Evolutionary conservation across 306 rosid genomes (phyloP).

Genomic region (Elaeagnus macrophylla): DNA sequence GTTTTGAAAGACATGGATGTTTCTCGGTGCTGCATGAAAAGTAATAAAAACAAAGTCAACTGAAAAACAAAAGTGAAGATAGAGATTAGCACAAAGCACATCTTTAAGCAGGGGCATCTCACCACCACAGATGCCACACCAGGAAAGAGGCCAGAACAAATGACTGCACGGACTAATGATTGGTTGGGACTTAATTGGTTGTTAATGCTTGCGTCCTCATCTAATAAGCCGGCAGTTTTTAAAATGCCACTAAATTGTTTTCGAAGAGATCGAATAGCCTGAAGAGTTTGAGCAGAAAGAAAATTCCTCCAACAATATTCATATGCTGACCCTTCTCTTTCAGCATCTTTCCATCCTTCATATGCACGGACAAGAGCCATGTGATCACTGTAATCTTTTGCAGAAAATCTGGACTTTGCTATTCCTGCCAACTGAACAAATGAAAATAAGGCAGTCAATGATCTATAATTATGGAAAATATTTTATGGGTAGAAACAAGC

Average conservation of each 20-base stretch:
- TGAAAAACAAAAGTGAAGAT: slow-evolving; percentile 7
- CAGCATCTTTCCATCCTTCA: slow-evolving; percentile 99
- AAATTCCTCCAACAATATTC: slow-evolving; percentile 99
- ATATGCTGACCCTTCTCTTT: slow-evolving; percentile 94
- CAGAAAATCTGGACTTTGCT: slow-evolving; percentile 94
- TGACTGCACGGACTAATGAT: slow-evolving; percentile 83
- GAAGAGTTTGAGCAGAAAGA: slow-evolving; percentile 94
- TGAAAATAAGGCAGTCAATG: slow-evolving; percentile 3
- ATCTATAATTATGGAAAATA: background rate
- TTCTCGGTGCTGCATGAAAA: slow-evolving; percentile 79
- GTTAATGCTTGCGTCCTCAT: slow-evolving; percentile 50
- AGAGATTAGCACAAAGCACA: slow-evolving; percentile 5
- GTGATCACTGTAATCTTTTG: slow-evolving; percentile 96
- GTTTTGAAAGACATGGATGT: slow-evolving; percentile 98
- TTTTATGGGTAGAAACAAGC: background rate
- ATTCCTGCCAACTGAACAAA: slow-evolving; percentile 79
- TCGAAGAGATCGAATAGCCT: slow-evolving; percentile 93
- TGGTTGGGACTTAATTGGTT: slow-evolving; percentile 84
- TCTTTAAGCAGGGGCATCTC: slow-evolving; percentile 23
- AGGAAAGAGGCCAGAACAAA: slow-evolving; percentile 94
- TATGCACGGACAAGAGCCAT: slow-evolving; percentile 99
- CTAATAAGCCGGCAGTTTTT: slow-evolving; percentile 80
- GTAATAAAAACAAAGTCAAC: slow-evolving; percentile 19
- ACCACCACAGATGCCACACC: slow-evolving; percentile 97
- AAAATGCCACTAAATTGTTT: slow-evolving; percentile 85